Conservation (phyloP, 306 rosid species). For the Cicer bijugum region DNA sequence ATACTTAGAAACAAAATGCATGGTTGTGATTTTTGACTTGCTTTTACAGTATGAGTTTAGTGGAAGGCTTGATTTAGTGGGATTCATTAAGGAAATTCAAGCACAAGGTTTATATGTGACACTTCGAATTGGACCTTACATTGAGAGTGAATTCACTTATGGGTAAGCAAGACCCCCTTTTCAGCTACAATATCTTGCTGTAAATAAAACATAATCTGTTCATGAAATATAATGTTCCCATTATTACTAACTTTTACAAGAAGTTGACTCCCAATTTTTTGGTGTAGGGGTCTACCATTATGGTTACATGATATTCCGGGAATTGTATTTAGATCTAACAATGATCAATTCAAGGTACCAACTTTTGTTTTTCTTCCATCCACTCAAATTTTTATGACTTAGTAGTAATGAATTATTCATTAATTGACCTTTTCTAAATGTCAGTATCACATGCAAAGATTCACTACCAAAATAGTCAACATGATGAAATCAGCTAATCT, state of each 20-base stretch:
- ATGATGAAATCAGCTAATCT: constrained; percentile 74
- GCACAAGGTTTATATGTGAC: constrained; percentile 75
- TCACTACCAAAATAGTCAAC: constrained; percentile 67
- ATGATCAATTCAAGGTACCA: constrained; percentile 72
- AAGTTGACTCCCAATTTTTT: constrained; percentile 12
- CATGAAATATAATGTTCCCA: background rate
- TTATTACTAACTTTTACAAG: background rate
- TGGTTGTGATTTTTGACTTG: background rate
- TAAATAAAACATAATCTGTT: background rate
- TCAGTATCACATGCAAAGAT: constrained; percentile 76
- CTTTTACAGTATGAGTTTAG: constrained; percentile 68
- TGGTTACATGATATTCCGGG: constrained; percentile 80
- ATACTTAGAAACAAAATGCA: background rate
- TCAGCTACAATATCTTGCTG: background rate
- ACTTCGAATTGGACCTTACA: constrained; percentile 92
- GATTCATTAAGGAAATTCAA: constrained; percentile 72
- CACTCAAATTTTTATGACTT: background rate
- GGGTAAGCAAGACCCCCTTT: constrained; percentile 57
- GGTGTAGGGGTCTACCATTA: constrained; percentile 78
- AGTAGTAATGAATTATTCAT: background rate
- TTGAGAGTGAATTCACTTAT: constrained; percentile 78
- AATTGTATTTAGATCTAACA: constrained; percentile 75
- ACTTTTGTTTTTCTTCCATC: background rate
- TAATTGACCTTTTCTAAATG: constrained; percentile 31
- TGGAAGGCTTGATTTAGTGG: constrained; percentile 69